Conservation (phyloP, 2,329 filamentous ascomycete species). For the Nemania serpens region DNA sequence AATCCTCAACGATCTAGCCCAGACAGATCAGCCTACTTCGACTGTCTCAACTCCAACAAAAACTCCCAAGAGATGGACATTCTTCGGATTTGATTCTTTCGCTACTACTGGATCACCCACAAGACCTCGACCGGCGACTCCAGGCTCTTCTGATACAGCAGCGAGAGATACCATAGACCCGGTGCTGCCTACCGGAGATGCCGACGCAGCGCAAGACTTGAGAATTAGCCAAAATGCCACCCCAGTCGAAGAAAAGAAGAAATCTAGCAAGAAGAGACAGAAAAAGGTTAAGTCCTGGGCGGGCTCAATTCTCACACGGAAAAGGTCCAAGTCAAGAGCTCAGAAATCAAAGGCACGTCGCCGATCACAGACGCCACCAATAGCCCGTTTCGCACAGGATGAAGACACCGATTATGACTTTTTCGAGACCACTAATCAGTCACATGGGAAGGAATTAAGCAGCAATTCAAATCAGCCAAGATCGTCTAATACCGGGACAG, state of each 20-base stretch:
- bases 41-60: constrained; percentile 55
- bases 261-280: constrained; percentile 54
- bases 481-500: constrained; percentile 45
- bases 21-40: constrained; percentile 41
- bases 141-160: constrained; percentile 50
- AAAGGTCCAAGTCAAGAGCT: constrained; percentile 58
- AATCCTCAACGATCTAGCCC: constrained; percentile 51
- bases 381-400: constrained; percentile 40
- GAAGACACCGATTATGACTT: constrained; percentile 39
- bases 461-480: constrained; percentile 44
- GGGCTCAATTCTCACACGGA: constrained; percentile 66
- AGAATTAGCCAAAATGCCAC: constrained; percentile 28
- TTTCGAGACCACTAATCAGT: constrained; percentile 34
- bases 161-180: constrained; percentile 37
- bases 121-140: constrained; percentile 53
- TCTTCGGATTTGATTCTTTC: constrained; percentile 64
- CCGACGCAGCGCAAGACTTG: constrained; percentile 35
- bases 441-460: constrained; percentile 46
- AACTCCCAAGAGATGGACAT: constrained; percentile 63
- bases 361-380: constrained; percentile 55
- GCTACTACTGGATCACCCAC: constrained; percentile 51
- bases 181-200: constrained; percentile 45
- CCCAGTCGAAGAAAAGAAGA: constrained; percentile 38
- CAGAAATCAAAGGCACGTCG: constrained; percentile 48
- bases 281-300: constrained; percentile 80